Evolutionary conservation across 768 basidiomycete species (phyloP).

Genomic region (Xerocomellus amylosporus): DNA sequence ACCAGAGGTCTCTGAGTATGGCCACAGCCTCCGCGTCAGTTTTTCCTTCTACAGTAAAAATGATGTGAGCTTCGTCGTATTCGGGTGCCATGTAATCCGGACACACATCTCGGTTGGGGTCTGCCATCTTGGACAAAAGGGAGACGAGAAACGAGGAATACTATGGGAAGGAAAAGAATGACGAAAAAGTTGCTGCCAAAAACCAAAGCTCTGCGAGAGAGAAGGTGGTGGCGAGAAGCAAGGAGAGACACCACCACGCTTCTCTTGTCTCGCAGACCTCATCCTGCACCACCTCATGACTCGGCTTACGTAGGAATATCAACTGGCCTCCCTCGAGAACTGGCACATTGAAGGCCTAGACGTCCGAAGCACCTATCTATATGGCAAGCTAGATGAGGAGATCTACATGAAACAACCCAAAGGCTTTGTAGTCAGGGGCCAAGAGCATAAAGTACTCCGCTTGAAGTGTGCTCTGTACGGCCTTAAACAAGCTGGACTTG

Average conservation of each 20-base stretch:
- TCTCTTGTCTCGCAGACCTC: background rate
- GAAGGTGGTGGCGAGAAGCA: background rate
- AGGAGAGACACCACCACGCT: background rate
- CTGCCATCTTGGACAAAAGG: background rate
- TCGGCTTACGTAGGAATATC: background rate
- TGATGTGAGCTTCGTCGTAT: background rate
- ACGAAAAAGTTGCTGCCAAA: no score
- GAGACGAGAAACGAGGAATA: no score
- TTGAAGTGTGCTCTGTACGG: no score
- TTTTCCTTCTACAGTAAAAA: background rate
- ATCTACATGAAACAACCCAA: no score
- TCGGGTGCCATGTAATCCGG: background rate
- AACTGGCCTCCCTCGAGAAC: no score
- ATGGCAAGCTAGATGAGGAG: no score
- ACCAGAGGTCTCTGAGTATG: rapidly evolving
- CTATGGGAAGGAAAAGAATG: no score
- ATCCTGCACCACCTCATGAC: background rate
- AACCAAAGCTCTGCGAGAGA: background rate
- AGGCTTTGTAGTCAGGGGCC: no score
- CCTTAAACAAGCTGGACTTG: no score
- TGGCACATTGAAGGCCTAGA: no score
- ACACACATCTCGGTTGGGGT: background rate
- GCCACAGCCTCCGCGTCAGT: rapidly evolving
- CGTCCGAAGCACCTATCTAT: no score
- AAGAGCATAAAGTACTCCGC: no score